Conservation (phyloP, 1,284 basidiomycete genomes). For the Fistulina hepatica region DNA sequence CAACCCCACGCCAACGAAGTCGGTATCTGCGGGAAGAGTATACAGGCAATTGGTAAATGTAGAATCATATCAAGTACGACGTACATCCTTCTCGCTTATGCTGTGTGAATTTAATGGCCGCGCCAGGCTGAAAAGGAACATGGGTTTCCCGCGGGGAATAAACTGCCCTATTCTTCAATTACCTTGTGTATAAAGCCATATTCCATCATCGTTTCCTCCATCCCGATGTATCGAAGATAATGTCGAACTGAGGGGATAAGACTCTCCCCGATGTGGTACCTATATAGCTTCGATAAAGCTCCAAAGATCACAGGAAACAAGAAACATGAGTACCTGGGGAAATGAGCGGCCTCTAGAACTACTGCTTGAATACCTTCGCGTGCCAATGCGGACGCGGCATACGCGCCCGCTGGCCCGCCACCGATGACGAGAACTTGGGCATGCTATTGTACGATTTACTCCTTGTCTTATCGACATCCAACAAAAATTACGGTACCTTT, state of each 20-base stretch:
- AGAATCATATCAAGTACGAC: slow-evolving; percentile 17
- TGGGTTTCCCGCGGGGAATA: slow-evolving; percentile 5
- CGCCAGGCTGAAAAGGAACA: slow-evolving; percentile 35
- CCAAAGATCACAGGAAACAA: neutral
- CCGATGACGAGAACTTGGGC: slow-evolving; percentile 43
- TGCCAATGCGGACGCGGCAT: slow-evolving; percentile 58
- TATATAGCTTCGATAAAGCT: slow-evolving; percentile 19
- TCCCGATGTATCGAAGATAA: slow-evolving; percentile 48
- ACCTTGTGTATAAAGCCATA: slow-evolving; percentile 51
- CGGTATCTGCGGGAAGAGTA: slow-evolving; percentile 44
- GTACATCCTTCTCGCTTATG: slow-evolving; percentile 55
- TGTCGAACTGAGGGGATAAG: slow-evolving; percentile 51
- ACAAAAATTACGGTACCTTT: too few relatives aligned
- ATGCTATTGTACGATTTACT: too few relatives aligned
- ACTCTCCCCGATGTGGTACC: slow-evolving; percentile 58
- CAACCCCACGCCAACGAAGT: slow-evolving; percentile 47
- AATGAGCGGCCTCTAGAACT: slow-evolving; percentile 54
- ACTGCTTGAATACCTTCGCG: slow-evolving; percentile 61
- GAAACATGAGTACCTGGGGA: slow-evolving; percentile 39
- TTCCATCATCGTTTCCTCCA: slow-evolving; percentile 39
- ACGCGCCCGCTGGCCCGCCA: slow-evolving; percentile 62
- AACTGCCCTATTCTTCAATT: slow-evolving; percentile 6
- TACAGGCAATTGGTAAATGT: slow-evolving; percentile 5
- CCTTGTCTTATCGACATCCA: too few relatives aligned
- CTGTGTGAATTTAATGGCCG: slow-evolving; percentile 55